Percentiles rank a stretch among this genome's conserved stretches.
Evolutionary conservation across 495 filamentous ascomycete species (phyloP).

Genomic region (Tetracladium setigerum): DNA sequence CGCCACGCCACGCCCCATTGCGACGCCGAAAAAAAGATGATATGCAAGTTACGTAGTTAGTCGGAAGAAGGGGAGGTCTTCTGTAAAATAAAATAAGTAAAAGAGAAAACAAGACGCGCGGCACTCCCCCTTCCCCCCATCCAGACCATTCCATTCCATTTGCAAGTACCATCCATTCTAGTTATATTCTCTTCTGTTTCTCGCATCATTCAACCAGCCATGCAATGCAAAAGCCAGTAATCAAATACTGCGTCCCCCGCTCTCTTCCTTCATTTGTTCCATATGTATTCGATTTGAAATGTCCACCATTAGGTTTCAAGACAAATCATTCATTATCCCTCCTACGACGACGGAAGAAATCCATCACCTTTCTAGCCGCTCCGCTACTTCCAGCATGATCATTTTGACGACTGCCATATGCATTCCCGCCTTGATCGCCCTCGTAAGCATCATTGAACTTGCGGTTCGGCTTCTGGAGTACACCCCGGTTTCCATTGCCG

Average conservation of each 20-base stretch:
- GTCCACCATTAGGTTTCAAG: conserved; percentile 34
- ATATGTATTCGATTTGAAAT: background rate
- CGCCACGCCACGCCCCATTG: too few relatives aligned
- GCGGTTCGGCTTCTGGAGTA: conserved; percentile 74
- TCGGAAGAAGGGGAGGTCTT: too few relatives aligned
- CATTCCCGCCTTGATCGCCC: conserved; percentile 48
- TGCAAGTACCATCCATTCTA: too few relatives aligned
- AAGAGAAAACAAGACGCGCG: too few relatives aligned
- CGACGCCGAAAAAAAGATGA: too few relatives aligned
- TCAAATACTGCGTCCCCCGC: background rate
- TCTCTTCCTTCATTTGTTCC: background rate
- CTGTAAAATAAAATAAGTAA: too few relatives aligned
- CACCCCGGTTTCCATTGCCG: conserved; percentile 35
- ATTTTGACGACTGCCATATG: conserved; percentile 37
- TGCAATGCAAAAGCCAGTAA: background rate
- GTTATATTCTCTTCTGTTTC: too few relatives aligned
- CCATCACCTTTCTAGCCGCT: conserved; percentile 89
- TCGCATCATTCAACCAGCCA: background rate
- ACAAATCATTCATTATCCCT: conserved; percentile 48
- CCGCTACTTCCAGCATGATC: conserved; percentile 74
- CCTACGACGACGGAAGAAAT: conserved; percentile 86
- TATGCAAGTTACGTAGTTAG: too few relatives aligned
- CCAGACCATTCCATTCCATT: too few relatives aligned
- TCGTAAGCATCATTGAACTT: conserved; percentile 92
- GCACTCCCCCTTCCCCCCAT: too few relatives aligned